These are phyloP conservation scores for Chytridiales sp. DNA, from an alignment of 371 early-diverging fungal species.

Conservation along the genomic window DNA sequence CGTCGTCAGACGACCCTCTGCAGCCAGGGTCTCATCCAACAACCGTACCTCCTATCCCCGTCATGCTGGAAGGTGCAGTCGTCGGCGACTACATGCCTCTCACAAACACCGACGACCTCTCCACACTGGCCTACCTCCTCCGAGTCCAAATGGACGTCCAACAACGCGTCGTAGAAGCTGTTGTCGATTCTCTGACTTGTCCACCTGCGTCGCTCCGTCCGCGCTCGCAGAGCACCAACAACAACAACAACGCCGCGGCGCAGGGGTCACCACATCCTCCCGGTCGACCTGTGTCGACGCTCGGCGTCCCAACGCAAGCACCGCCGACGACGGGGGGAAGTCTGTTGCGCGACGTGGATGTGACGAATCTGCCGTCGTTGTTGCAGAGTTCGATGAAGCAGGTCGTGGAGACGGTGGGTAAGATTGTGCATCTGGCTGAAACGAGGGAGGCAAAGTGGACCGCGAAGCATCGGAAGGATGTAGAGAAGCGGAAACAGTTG, in stretches of 20 bases:
- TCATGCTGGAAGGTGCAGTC: no score
- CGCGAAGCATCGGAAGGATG: slow-evolving; percentile 45
- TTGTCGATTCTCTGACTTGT: slow-evolving; percentile 14
- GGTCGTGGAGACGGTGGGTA: slow-evolving; percentile 33
- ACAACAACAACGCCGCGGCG: not conserved
- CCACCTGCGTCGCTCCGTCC: not conserved
- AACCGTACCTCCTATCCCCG: no score
- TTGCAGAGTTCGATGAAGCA: slow-evolving; percentile 23
- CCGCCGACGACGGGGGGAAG: no score
- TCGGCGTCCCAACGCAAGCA: no score
- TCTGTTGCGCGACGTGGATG: slow-evolving; percentile 12
- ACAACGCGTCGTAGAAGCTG: slow-evolving; percentile 23
- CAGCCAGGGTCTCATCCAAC: no score
- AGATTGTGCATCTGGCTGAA: slow-evolving; percentile 35
- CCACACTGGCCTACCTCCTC: slow-evolving; percentile 26
- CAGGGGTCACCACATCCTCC: no score
- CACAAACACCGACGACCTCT: slow-evolving; percentile 21
- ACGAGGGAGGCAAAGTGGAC: slow-evolving; percentile 55
- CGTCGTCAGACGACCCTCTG: no score
- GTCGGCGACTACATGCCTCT: no score
- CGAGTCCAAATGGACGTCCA: slow-evolving; percentile 37
- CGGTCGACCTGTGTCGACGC: no score
- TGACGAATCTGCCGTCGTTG: slow-evolving; percentile 24
- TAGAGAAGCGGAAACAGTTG: slow-evolving; percentile 41
- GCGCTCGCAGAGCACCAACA: not conserved